A percentile compares a stretch with the other conserved stretches of the same genome.
Conservation (phyloP, 352 stramenopile species). For the Peronospora tabacina region DNA sequence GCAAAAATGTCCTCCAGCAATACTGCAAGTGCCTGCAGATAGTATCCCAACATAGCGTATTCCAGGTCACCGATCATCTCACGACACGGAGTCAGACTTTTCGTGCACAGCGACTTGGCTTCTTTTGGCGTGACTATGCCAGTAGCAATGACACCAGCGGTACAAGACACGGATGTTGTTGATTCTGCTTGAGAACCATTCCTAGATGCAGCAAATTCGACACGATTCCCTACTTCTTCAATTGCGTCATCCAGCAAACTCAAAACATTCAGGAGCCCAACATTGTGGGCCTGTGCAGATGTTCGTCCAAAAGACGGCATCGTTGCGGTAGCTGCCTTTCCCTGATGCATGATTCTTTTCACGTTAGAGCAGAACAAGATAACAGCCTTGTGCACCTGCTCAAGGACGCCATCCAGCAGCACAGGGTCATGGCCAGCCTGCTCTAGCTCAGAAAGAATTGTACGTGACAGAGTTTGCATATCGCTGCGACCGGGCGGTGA, state of each 20-base stretch:
- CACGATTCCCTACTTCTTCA: constrained; percentile 41
- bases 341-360: constrained; percentile 65
- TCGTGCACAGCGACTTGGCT: constrained; percentile 30
- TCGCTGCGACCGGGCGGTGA: constrained; percentile 73
- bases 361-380: constrained; percentile 63
- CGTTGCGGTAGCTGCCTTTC: constrained; percentile 39
- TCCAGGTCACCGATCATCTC: constrained; percentile 47
- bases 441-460: constrained; percentile 65
- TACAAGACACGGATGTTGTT: constrained; percentile 2
- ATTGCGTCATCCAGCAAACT: constrained; percentile 59
- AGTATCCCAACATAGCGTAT: constrained; percentile 57
- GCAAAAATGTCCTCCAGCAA: constrained; percentile 56
- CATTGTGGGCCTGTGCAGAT: constrained; percentile 69
- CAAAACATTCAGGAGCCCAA: constrained; percentile 58
- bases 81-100: constrained; percentile 39
- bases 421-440: constrained; percentile 50
- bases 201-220: constrained; percentile 19
- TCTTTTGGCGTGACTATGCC: constrained; percentile 32
- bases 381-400: constrained; percentile 56
- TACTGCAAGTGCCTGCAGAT: constrained; percentile 54
- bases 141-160: constrained; percentile 5
- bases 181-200: constrained; percentile 11
- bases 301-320: constrained; percentile 51
- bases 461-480: constrained; percentile 73
- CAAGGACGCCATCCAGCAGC: constrained; percentile 45